These are phyloP conservation scores for Saprolegnia diclina DNA, from an alignment of 352 stramenopile genomes.

Conservation along the genomic window DNA sequence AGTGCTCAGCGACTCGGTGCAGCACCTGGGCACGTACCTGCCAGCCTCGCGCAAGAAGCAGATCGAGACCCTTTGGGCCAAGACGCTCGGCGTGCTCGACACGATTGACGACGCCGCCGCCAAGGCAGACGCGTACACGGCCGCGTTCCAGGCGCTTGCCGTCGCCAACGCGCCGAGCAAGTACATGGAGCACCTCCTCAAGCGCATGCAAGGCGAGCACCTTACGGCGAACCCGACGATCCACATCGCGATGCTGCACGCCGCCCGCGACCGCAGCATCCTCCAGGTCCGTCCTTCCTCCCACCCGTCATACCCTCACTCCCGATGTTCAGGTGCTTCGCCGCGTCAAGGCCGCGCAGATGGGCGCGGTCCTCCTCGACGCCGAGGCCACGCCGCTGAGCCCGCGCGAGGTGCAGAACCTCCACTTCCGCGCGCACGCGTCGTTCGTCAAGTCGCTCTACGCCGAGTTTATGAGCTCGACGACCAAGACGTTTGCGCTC, in stretches of 20 bases:
- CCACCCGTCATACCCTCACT: no score
- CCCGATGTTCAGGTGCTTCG: slow-evolving; percentile 22
- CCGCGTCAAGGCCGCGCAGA: slow-evolving; percentile 1
- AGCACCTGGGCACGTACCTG: neutral
- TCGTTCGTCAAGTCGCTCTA: slow-evolving; percentile 18
- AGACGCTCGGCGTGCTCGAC: slow-evolving; percentile 10
- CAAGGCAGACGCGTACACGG: slow-evolving; percentile 20
- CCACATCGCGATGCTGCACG: slow-evolving; percentile 23
- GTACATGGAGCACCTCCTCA: slow-evolving; percentile 17
- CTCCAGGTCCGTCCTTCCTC: slow-evolving; percentile 8
- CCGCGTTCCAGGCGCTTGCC: slow-evolving; percentile 16
- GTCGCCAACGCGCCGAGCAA: slow-evolving; percentile 12
- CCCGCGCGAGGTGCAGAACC: slow-evolving; percentile 4
- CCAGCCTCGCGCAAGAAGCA: slow-evolving; percentile 10
- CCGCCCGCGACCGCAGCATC: neutral
- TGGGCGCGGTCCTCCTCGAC: neutral
- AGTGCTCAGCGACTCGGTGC: neutral
- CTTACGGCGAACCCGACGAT: slow-evolving; percentile 9
- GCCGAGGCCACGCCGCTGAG: neutral
- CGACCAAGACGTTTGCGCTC: slow-evolving; percentile 11
- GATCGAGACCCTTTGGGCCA: slow-evolving; percentile 10
- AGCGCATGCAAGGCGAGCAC: slow-evolving; percentile 12
- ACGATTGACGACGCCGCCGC: neutral
- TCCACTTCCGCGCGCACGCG: slow-evolving; percentile 21
- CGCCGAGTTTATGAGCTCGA: slow-evolving; percentile 15